A percentile compares a stretch with the other conserved stretches of the same genome.
phyloP scores from a whole-genome alignment of 306 rosid genomes.

The Notholithocarpus densiflorus region DNA sequence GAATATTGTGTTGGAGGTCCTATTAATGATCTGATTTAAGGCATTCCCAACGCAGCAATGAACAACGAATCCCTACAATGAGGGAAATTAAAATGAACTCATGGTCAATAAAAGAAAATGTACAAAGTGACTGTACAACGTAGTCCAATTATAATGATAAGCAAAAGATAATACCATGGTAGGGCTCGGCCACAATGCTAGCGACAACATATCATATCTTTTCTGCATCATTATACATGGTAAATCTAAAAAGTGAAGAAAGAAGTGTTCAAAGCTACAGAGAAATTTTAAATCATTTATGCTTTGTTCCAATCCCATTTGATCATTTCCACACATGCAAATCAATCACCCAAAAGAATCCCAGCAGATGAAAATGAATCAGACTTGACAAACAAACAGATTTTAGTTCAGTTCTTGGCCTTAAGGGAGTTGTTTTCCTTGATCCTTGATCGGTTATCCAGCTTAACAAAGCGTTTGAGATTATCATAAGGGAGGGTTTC shows the following conservation, averaged over 20 bases:
- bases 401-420: constrained; percentile 58
- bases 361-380: constrained; percentile 18
- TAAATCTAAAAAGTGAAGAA: background rate
- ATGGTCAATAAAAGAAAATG: background rate
- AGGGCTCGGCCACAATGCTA: background rate
- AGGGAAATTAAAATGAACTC: background rate
- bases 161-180: background rate
- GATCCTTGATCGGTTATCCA: constrained; percentile 73
- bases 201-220: constrained; percentile 1
- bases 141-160: constrained; percentile 1
- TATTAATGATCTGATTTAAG: background rate
- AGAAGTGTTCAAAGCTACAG: constrained; percentile 3
- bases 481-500: constrained; percentile 55
- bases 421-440: constrained; percentile 70
- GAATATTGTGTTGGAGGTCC: background rate
- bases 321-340: constrained; percentile 10
- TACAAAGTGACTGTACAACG: background rate
- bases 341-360: constrained; percentile 24
- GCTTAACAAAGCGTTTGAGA: constrained; percentile 70
- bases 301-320: constrained; percentile 11
- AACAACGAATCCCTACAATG: background rate
- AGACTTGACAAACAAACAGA: constrained; percentile 1
- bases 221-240: constrained; percentile 15
- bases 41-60: background rate
- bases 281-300: constrained; percentile 8